These are phyloP conservation scores for Stylonectria norvegica DNA, from an alignment of 2,329 filamentous ascomycete genomes.

Conservation along the genomic window DNA sequence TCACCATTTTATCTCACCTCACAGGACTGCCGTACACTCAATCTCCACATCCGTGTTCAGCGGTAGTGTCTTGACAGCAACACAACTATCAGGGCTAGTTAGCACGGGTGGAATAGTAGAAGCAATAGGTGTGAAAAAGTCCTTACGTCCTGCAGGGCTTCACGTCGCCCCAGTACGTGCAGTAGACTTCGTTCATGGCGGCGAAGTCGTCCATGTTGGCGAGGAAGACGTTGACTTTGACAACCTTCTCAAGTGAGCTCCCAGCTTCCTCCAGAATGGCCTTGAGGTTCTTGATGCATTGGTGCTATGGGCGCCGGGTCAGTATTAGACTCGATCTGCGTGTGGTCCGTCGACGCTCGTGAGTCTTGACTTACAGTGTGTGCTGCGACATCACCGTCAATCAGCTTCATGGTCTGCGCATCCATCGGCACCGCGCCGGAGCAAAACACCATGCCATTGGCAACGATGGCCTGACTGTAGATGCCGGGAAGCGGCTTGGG, in stretches of 20 bases:
- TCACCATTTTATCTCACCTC: too few relatives aligned
- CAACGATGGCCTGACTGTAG: conserved; percentile 58
- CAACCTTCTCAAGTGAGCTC: conserved; percentile 60
- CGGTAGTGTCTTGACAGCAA: conserved; percentile 35
- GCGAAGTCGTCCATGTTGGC: conserved; percentile 70
- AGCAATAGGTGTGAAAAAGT: too few relatives aligned
- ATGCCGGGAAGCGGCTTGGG: conserved; percentile 39
- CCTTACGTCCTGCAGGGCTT: conserved; percentile 45
- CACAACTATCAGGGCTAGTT: conserved; percentile 23
- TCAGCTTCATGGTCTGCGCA: conserved; percentile 52
- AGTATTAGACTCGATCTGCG: neutral
- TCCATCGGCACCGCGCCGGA: conserved; percentile 70
- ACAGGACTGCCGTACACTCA: conserved; percentile 33
- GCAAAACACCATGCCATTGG: conserved; percentile 65
- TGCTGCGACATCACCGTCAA: conserved; percentile 61
- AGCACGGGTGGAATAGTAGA: neutral
- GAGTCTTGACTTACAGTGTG: conserved; percentile 48
- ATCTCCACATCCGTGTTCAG: conserved; percentile 34
- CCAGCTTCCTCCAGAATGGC: conserved; percentile 68
- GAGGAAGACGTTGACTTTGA: conserved; percentile 73
- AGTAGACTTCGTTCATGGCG: conserved; percentile 72
- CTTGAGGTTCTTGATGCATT: conserved; percentile 67
- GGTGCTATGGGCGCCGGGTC: conserved; percentile 38
- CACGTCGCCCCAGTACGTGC: conserved; percentile 60
- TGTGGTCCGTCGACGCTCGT: neutral